Evolutionary conservation across 768 basidiomycete genomes (phyloP).

Genomic region (Leccinum imitatum): DNA sequence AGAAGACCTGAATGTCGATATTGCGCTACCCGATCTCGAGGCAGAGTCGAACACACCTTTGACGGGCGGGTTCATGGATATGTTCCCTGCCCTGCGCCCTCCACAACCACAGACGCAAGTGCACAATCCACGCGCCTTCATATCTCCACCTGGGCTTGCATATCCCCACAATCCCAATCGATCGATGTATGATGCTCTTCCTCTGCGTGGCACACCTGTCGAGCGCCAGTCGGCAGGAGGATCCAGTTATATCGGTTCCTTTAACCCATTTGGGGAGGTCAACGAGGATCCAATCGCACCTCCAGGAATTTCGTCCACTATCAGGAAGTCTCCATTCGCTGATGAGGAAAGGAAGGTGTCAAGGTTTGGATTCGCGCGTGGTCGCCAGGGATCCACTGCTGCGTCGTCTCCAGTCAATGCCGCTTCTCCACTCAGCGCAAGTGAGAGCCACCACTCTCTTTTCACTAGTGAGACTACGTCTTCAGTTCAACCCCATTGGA

Average conservation of each 20-base stretch:
- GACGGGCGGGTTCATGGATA: slow-evolving; percentile 63
- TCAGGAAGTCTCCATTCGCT: slow-evolving; percentile 44
- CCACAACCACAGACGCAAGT: slow-evolving; percentile 21
- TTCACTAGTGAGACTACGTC: slow-evolving; percentile 42
- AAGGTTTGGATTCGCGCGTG: slow-evolving; percentile 78
- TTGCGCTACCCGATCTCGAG: slow-evolving; percentile 49
- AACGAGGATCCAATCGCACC: slow-evolving; percentile 45
- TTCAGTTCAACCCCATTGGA: slow-evolving; percentile 46
- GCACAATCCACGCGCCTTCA: slow-evolving; percentile 34
- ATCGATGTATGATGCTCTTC: slow-evolving; percentile 56
- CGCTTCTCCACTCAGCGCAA: slow-evolving; percentile 53
- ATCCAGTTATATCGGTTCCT: slow-evolving; percentile 67
- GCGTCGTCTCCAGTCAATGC: slow-evolving; percentile 60
- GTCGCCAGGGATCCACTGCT: slow-evolving; percentile 57
- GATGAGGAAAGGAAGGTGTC: slow-evolving; percentile 68
- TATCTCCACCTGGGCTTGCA: slow-evolving; percentile 53
- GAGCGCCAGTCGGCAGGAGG: slow-evolving; percentile 48
- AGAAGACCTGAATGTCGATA: slow-evolving; percentile 38
- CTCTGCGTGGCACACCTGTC: slow-evolving; percentile 38
- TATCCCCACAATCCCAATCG: slow-evolving; percentile 49
- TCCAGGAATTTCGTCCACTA: slow-evolving; percentile 31
- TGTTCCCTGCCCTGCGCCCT: slow-evolving; percentile 62
- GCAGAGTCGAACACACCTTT: slow-evolving; percentile 53
- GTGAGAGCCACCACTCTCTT: slow-evolving; percentile 49
- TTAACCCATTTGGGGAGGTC: slow-evolving; percentile 76